Base-by-base conservation (phyloP, 2,329 filamentous ascomycete genomes). In the Plenodomus tracheiphilus region DNA sequence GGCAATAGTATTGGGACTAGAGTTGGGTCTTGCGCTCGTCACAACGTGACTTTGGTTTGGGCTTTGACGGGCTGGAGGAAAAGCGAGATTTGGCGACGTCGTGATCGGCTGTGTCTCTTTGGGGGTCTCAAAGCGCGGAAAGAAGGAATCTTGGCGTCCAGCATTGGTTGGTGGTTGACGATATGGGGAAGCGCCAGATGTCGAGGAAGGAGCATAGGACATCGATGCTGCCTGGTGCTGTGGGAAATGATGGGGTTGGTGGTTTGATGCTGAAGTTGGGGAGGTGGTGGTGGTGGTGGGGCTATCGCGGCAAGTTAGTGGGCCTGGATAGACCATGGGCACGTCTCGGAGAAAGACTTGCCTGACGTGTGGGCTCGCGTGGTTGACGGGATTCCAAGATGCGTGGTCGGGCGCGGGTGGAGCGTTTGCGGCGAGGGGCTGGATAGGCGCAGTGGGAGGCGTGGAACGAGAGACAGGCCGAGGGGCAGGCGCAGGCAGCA, bases 101-200 rank as follows among this genome's bases (percentile, higher is more conserved):
- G 45, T 43, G 34, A 37, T 47, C 22, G 53, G 47, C 34, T 56
- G 57, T 22, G 43, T 21, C 25, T 60, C 57, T 37, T 54, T 58
- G 45, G 38, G 35, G n/a, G 43, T 19, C 37, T 60, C 60, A 21
- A 58, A 47, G 41, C 51, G 53, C 28, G 58, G 52, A 18, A 59
- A 54, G 44, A 51, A 51, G 35, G 60, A 63, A 35, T 63, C 60
- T 60, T 63, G 60, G 54, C 60, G 60, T 21, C 35, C 19, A 21
- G 17, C 40, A n/a, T 45, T 35, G 34, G 42, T 36, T 54, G 47
- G 43, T 38, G 46, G 11, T 37, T 51, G 55, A 35, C 56, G 48
- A 40, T 44, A 39, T 36, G 50, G 39, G 34, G 45, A 32, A 46
- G 45, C 44, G 18, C 32, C 48, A 46, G 55, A 47, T 8, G 49